Percentiles rank a stretch among this genome's conserved stretches.
Conservation (phyloP, 23 red algal genomes). For the Gracilaria vermiculophylla region DNA sequence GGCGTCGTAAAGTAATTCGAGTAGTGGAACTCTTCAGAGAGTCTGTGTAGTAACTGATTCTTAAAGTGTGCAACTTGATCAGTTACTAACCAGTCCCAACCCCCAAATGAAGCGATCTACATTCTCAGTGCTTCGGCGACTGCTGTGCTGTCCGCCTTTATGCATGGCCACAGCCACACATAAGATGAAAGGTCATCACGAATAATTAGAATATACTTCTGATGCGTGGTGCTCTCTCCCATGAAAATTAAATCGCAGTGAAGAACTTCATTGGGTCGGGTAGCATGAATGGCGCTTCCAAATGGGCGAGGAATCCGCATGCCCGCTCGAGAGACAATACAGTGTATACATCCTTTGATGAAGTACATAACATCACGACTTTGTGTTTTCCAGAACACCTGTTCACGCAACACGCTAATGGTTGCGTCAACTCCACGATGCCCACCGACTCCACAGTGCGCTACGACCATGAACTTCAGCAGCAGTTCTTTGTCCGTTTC, state of each 20-base stretch:
- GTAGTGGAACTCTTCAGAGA: too few species aligned
- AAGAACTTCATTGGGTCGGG: constrained; percentile 29
- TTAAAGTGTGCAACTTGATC: too few species aligned
- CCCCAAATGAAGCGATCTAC: too few species aligned
- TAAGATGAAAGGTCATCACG: too few species aligned
- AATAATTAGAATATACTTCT: too few species aligned
- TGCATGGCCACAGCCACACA: too few species aligned
- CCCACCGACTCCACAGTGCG: constrained; percentile 10
- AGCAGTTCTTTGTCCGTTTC: neutral
- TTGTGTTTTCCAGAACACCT: constrained; percentile 17
- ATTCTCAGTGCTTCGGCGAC: too few species aligned
- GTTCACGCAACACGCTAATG: neutral
- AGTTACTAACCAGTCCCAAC: too few species aligned
- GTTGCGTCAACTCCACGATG: constrained; percentile 33
- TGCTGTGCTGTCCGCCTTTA: too few species aligned
- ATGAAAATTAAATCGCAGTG: constrained; percentile 50
- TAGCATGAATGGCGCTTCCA: neutral
- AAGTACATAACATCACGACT: neutral
- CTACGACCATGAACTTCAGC: constrained; percentile 24
- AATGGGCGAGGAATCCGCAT: constrained; percentile 12
- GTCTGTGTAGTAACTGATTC: too few species aligned
- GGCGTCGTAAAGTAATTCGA: too few species aligned
- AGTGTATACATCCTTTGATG: constrained; percentile 36
- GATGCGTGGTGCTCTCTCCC: constrained; percentile 4
- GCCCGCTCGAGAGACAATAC: neutral